Percentiles rank a stretch among this genome's conserved stretches.
Conservation (phyloP, 2,329 filamentous ascomycete genomes). For the Fusarium oxysporum region DNA sequence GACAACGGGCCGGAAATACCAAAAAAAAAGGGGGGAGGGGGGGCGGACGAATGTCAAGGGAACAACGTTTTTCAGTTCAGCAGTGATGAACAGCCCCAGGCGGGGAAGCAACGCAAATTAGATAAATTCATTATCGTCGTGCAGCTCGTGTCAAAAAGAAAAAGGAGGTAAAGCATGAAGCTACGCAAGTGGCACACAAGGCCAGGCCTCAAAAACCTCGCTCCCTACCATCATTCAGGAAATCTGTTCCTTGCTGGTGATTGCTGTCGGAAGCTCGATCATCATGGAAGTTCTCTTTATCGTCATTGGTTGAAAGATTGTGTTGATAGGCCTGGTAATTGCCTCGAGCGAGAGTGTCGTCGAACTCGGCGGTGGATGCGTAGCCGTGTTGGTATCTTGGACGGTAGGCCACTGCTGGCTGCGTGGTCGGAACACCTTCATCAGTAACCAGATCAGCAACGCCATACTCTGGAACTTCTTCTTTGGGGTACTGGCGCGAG, state of each 20-base stretch:
- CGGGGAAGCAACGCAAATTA: neutral
- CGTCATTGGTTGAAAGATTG: neutral
- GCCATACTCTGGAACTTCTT: constrained; percentile 2
- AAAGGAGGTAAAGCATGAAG: constrained; percentile 1
- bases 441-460: neutral
- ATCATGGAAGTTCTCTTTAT: neutral
- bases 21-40: neutral
- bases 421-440: neutral
- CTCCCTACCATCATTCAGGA: neutral
- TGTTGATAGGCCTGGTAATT: constrained; percentile 5
- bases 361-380: neutral
- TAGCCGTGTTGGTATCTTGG: neutral
- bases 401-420: neutral
- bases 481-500: constrained; percentile 3
- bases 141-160: neutral
- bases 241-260: neutral
- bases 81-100: neutral
- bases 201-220: neutral
- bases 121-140: neutral
- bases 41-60: neutral
- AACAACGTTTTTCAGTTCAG: neutral
- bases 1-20: constrained; percentile 5
- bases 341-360: neutral
- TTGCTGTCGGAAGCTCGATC: neutral
- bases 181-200: neutral